These are phyloP conservation scores for Bathelium albidoporum DNA, from an alignment of 495 filamentous ascomycete genomes.

Conservation along the genomic window DNA sequence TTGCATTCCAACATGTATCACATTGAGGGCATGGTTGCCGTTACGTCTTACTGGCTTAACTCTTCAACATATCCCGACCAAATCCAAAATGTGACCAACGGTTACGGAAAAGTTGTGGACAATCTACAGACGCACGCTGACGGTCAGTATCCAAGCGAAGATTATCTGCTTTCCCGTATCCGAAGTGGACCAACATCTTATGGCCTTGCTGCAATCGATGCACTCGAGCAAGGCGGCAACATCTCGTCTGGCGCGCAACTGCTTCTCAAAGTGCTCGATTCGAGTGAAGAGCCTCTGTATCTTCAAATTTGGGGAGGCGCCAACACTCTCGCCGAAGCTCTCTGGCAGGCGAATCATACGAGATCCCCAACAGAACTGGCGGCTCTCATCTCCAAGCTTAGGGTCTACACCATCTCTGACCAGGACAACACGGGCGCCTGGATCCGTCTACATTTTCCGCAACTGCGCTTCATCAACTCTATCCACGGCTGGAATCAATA, in stretches of 20 bases:
- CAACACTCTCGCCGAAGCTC: conserved; percentile 37
- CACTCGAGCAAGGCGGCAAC: conserved; percentile 13
- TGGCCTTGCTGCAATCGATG: conserved; percentile 12
- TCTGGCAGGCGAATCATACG: conserved; percentile 28
- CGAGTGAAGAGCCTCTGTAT: conserved; percentile 32
- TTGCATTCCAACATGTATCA: conserved; percentile 25
- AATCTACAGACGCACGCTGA: conserved; percentile 16
- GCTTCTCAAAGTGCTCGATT: conserved; percentile 28
- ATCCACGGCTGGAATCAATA: conserved; percentile 41
- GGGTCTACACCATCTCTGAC: conserved; percentile 41
- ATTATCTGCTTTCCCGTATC: conserved; percentile 12
- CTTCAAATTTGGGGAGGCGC: conserved; percentile 41
- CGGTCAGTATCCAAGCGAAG: conserved; percentile 11
- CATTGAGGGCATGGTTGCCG: conserved; percentile 25
- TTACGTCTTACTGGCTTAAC: conserved; percentile 21
- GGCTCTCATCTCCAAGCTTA: conserved; percentile 30
- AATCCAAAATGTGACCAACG: conserved; percentile 12
- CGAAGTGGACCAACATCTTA: conserved; percentile 11
- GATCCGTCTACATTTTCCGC: conserved; percentile 37
- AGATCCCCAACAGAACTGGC: conserved; percentile 24
- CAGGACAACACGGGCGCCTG: conserved; percentile 42
- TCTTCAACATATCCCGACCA: conserved; percentile 14
- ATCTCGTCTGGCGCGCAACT: conserved; percentile 27
- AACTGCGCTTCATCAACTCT: conserved; percentile 38
- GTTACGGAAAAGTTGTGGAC: conserved; percentile 7